phyloP scores from a whole-genome alignment of 2,329 filamentous ascomycete species.

The Colletotrichum lentis region DNA sequence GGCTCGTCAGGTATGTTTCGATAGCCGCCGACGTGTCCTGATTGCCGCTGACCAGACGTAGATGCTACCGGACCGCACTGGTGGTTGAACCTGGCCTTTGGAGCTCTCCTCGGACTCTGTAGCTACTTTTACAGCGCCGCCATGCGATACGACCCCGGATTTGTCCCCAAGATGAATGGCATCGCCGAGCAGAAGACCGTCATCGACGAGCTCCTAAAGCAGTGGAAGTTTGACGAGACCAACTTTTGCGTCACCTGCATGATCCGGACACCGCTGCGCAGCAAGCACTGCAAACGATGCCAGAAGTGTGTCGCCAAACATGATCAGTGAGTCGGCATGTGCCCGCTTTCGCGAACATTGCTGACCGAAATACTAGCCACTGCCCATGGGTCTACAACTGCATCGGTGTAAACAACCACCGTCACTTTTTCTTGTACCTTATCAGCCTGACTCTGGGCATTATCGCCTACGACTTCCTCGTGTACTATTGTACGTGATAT shows the following conservation, averaged over 20 bases:
- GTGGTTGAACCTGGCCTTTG: slow-evolving; percentile 82
- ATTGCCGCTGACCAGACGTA: slow-evolving; percentile 50
- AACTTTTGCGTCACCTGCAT: slow-evolving; percentile 96
- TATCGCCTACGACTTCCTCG: slow-evolving; percentile 73
- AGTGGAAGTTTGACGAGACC: slow-evolving; percentile 91
- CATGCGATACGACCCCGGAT: slow-evolving; percentile 91
- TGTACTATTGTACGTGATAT: slow-evolving; percentile 71
- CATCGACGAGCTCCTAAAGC: slow-evolving; percentile 83
- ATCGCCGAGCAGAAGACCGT: slow-evolving; percentile 88
- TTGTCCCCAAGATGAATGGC: slow-evolving; percentile 88
- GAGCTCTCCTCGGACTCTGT: slow-evolving; percentile 68
- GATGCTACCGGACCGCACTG: slow-evolving; percentile 71
- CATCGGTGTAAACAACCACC: slow-evolving; percentile 92
- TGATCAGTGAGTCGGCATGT: slow-evolving; percentile 77
- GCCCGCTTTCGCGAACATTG: not conserved
- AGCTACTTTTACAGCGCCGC: slow-evolving; percentile 86
- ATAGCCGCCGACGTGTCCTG: not conserved
- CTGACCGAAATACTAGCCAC: slow-evolving; percentile 64
- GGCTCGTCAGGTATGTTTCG: slow-evolving; percentile 58
- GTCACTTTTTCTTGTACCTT: slow-evolving; percentile 93
- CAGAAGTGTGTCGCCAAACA: slow-evolving; percentile 93
- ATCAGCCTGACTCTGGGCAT: slow-evolving; percentile 80
- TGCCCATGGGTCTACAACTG: slow-evolving; percentile 99
- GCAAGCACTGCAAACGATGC: slow-evolving; percentile 94
- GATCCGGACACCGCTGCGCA: slow-evolving; percentile 89